phyloP scores from a whole-genome alignment of 306 rosid species.

The Leucaena leucocephala region DNA sequence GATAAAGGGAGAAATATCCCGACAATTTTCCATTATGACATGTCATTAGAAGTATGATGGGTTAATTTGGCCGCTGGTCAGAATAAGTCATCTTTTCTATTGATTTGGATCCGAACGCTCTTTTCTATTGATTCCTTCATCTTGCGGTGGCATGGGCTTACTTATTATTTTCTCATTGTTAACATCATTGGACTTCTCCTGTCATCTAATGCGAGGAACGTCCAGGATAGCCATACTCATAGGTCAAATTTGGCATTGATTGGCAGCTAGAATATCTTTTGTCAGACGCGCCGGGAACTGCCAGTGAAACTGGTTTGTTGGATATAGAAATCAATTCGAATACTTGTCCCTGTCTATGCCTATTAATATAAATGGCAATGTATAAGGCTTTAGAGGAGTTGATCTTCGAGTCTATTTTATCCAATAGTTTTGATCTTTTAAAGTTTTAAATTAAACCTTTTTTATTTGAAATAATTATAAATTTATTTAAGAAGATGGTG shows the following conservation, averaged over 20 bases:
- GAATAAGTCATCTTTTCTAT: not conserved
- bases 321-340: not conserved
- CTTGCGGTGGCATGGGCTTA: not conserved
- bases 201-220: not conserved
- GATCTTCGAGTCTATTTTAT: not conserved
- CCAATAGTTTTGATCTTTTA: not conserved
- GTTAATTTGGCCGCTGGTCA: not conserved
- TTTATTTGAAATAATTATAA: not conserved
- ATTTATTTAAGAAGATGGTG: too few species aligned
- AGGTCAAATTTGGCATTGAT: not conserved
- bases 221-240: not conserved
- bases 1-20: not conserved
- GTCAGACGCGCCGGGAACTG: not conserved
- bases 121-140: conserved; percentile 5
- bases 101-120: not conserved
- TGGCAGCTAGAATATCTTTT: not conserved
- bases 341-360: not conserved
- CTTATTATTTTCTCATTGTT: not conserved
- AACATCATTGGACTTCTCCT: not conserved
- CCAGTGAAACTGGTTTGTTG: not conserved
- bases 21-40: not conserved
- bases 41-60: not conserved
- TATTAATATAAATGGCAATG: not conserved
- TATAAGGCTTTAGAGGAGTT: not conserved
- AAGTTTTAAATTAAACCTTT: not conserved